Base-by-base conservation (phyloP, 2,329 filamentous ascomycete genomes). In the Pyrenophora teres region DNA sequence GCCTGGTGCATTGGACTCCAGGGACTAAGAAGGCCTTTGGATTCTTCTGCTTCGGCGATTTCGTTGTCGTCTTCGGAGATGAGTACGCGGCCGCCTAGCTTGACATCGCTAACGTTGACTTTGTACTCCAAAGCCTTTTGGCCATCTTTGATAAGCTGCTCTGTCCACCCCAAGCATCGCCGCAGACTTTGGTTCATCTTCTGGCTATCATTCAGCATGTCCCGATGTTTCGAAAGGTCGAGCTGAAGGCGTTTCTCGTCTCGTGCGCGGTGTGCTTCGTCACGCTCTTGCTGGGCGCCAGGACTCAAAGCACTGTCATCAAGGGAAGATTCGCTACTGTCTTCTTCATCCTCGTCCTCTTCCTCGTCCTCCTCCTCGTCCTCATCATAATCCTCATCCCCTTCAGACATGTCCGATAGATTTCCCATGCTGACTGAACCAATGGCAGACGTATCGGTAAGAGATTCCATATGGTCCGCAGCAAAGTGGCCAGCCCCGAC, bases 101-200 rank as follows among this genome's bases (percentile, higher is more conserved):
- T 84, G 30, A 96, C 81, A 65, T 97, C 93, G 59, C 86, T 89
- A 7, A 89, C 83, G 25, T 83, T 83, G 21, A 97, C 90, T 51
- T 84, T 81, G 69, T 96, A 96, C 40, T 88, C 87, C 2, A 99
- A 81, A 0, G 94, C 94, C 69, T 90, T 93, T 67, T 87, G 89
- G 5, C 89, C 94, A 63, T 97, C 92, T 41, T 84, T 87, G 71
- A 99, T 96, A 38, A 99, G 81, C 57, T 89, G 87, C 69, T 99
- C 93, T 0, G 92, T 95, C 83, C 90, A 93, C 60, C 87, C 86
- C 30, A 97, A 81, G 72, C 94, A 99, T 40, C 90, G 83, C 72
- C 91, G 95, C 39, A 99, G 82, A 71, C 90, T 96, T 71, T 95
- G 90, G 69, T 97, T 97, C 80, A 97, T 92, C 77, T 92, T 95